Evolutionary conservation across 352 stramenopile genomes (phyloP).

Genomic region (Phytophthora kernoviae): DNA sequence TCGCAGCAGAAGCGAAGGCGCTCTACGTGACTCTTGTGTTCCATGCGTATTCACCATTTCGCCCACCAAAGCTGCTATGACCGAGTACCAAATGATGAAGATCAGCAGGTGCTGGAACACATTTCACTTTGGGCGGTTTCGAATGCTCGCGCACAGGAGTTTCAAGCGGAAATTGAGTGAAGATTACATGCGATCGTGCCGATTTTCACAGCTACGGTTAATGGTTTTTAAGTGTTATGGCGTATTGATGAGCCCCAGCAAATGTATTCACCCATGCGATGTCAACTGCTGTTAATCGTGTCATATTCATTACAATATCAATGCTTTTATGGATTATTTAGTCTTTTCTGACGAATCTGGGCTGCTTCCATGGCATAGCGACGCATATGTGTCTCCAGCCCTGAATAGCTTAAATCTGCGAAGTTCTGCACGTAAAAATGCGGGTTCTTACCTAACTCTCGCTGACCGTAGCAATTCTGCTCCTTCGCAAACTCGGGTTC

Average conservation of each 20-base stretch:
- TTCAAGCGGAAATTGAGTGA: not conserved
- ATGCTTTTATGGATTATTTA: constrained; percentile 4
- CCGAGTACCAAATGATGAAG: too few species aligned
- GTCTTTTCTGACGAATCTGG: constrained; percentile 6
- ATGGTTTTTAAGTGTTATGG: too few species aligned
- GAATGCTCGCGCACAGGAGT: constrained; percentile 1
- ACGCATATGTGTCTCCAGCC: constrained; percentile 9
- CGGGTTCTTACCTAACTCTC: constrained; percentile 4
- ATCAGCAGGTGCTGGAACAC: too few species aligned
- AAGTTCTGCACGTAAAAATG: constrained; percentile 19
- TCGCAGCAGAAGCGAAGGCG: constrained; percentile 7
- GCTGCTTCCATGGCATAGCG: constrained; percentile 21
- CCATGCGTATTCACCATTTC: not conserved
- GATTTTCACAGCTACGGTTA: too few species aligned
- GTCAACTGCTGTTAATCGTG: too few species aligned
- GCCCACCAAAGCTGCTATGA: too few species aligned
- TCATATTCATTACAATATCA: not conserved
- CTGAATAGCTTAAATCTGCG: constrained; percentile 18
- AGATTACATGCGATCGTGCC: too few species aligned
- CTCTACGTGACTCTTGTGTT: not conserved
- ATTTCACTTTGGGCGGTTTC: too few species aligned
- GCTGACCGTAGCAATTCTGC: constrained; percentile 62
- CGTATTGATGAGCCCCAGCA: too few species aligned
- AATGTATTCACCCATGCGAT: too few species aligned
- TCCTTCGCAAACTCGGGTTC: constrained; percentile 33